Conservation (phyloP, 805 yeast genomes). For the Saturnispora gosingensis region DNA sequence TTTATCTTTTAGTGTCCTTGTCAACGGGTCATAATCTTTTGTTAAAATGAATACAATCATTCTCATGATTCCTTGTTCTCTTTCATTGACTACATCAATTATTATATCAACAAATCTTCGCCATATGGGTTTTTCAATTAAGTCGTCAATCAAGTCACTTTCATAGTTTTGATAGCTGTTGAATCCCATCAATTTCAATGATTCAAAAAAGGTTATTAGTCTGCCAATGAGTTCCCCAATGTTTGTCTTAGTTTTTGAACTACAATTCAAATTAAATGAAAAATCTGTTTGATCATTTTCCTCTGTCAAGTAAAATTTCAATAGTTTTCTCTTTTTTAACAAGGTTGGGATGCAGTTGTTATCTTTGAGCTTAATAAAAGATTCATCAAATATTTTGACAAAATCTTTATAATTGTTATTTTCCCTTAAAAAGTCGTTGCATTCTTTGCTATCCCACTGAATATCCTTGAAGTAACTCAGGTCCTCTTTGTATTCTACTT, state of each 20-base stretch:
- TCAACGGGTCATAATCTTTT: neutral
- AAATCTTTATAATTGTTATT: neutral
- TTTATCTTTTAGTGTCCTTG: neutral
- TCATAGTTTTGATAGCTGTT: slow-evolving; percentile 2
- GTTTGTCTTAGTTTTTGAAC: neutral
- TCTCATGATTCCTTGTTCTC: slow-evolving; percentile 5
- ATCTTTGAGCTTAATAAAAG: neutral
- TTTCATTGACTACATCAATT: slow-evolving; percentile 4
- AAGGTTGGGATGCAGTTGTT: neutral
- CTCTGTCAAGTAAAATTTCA: slow-evolving; percentile 4
- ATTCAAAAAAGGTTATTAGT: slow-evolving; percentile 2
- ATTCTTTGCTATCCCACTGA: neutral
- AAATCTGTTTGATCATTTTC: neutral
- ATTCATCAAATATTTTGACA: neutral
- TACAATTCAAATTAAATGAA: neutral
- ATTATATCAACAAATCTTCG: slow-evolving; percentile 1
- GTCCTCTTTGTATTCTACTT: neutral
- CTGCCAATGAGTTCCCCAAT: neutral
- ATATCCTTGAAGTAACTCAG: slow-evolving; percentile 1
- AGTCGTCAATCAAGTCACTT: neutral
- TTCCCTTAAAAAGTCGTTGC: neutral
- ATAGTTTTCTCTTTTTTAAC: slow-evolving; percentile 3
- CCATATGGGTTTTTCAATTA: neutral
- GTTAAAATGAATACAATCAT: neutral
- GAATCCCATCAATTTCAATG: neutral